These are phyloP conservation scores for Chaetomiaceae sp. DNA, from an alignment of 2,329 filamentous ascomycete species.

Conservation along the genomic window DNA sequence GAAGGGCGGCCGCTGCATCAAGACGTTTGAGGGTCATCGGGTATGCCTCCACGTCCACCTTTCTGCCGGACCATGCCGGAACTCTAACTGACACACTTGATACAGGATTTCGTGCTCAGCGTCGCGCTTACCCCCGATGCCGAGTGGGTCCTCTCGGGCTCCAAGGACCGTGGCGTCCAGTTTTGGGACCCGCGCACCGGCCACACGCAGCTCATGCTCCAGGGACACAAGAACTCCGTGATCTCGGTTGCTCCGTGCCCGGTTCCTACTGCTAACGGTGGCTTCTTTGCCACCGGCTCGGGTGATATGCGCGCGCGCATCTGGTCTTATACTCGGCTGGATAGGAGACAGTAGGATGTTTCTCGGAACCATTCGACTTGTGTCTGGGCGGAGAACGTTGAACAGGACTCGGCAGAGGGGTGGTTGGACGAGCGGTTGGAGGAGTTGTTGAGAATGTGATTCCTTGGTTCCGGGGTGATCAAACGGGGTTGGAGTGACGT, in stretches of 20 bases:
- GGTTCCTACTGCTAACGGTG: conserved; percentile 81
- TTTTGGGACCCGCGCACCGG: conserved; percentile 98
- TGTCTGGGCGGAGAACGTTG: too few species aligned
- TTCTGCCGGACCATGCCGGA: too few species aligned
- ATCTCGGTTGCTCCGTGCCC: conserved; percentile 96
- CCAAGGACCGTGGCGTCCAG: conserved; percentile 94
- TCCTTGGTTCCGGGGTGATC: neutral
- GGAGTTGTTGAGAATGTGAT: neutral
- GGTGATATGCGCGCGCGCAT: conserved; percentile 97
- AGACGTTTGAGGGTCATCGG: conserved; percentile 96
- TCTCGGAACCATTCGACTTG: neutral
- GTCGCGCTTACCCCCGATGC: conserved; percentile 93
- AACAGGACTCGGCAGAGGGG: too few species aligned
- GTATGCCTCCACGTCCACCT: conserved; percentile 46
- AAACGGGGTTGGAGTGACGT: neutral
- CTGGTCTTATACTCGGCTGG: conserved; percentile 71
- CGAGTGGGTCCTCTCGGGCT: conserved; percentile 93
- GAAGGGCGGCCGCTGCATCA: conserved; percentile 88
- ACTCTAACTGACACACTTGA: too few species aligned
- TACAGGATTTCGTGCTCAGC: conserved; percentile 88
- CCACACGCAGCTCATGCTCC: conserved; percentile 93
- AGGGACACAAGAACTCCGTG: conserved; percentile 98
- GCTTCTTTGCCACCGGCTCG: conserved; percentile 90
- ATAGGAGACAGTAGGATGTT: conserved; percentile 22
- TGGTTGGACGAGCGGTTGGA: neutral